Percentiles rank a stretch among this genome's conserved stretches.
Conservation (phyloP, 805 yeast species). For the Saccharomycopsis selenospora region DNA sequence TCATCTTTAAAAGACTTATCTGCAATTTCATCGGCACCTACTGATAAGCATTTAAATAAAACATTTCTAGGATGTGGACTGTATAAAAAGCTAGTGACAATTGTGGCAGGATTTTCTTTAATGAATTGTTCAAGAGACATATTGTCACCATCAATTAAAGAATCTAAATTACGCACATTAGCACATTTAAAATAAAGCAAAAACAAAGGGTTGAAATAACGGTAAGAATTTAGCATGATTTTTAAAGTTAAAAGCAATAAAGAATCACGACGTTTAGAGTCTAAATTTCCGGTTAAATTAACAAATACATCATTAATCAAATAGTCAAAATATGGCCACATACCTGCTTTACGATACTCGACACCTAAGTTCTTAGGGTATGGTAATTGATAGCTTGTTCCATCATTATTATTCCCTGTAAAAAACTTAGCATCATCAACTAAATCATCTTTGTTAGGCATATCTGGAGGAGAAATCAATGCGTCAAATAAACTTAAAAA, state of each 20-base stretch:
- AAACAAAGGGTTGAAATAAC: conserved; percentile 45
- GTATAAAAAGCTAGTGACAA: conserved; percentile 55
- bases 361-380: conserved; percentile 62
- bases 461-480: conserved; percentile 27
- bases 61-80: conserved; percentile 48
- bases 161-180: conserved; percentile 38
- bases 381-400: conserved; percentile 31
- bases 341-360: conserved; percentile 53
- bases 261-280: conserved; percentile 30
- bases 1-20: conserved; percentile 32
- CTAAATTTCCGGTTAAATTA: conserved; percentile 28
- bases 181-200: conserved; percentile 47
- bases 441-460: conserved; percentile 27
- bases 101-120: conserved; percentile 63
- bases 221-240: conserved; percentile 41
- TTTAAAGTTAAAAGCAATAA: conserved; percentile 50
- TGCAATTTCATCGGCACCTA: conserved; percentile 52
- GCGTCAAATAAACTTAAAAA: conserved; percentile 48
- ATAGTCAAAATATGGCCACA: conserved; percentile 77
- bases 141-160: conserved; percentile 33
- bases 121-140: conserved; percentile 42
- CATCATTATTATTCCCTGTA: conserved; percentile 5
- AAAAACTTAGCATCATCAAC: conserved; percentile 32
- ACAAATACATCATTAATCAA: conserved; percentile 60
- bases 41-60: conserved; percentile 48